Base-by-base conservation (phyloP, 306 rosid species). In the Acacia confusa region DNA sequence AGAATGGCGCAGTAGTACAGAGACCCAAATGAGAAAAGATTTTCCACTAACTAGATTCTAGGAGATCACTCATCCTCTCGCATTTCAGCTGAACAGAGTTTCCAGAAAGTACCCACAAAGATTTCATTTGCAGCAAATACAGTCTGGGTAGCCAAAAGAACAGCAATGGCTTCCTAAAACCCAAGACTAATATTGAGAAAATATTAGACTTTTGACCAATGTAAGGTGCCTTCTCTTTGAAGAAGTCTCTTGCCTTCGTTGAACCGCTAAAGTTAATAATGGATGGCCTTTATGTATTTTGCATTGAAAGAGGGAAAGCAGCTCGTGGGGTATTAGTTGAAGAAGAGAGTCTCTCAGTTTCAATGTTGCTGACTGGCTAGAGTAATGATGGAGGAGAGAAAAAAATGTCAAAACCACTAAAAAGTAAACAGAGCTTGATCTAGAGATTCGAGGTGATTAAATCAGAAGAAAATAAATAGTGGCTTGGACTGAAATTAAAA, bases 401-500 rank as follows among this genome's bases (percentile, higher is more conserved):
- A 79, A 64, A 69, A 91, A 91, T 88, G 98, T 93, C 97, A 92
- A 92, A 88, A 81, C 83, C 79, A 74, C 40, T 61, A 86, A 85
- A 89, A 36, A 85, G 89, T 74, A 78, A 84, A 85, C 84, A 85
- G 89, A 76, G 76, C 83, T 82, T 76, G 44, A 86, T 84, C 57
- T 60, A 72, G 78, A 79, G 88, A 77, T 81, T 85, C 81, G 68
- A 85, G 80, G 79, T 66, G 86, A 82, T 72, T 76, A 43, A 43
- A 2, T 34, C 60, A 83, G 87, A 76, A 82, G 87, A 83, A 82
- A 87, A 84, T 78, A 85, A 83, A 81, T 84, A 61, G 76, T 69
- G 72, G 79, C 82, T 82, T 13, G 4, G 38, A 71, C 70, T 13
- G 73, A 63, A 72, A 70, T 66, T 13, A 30, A 20, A 45, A 60